Evolutionary conservation across 805 yeast genomes (phyloP).

Genomic region (Saturnispora mendoncae): DNA sequence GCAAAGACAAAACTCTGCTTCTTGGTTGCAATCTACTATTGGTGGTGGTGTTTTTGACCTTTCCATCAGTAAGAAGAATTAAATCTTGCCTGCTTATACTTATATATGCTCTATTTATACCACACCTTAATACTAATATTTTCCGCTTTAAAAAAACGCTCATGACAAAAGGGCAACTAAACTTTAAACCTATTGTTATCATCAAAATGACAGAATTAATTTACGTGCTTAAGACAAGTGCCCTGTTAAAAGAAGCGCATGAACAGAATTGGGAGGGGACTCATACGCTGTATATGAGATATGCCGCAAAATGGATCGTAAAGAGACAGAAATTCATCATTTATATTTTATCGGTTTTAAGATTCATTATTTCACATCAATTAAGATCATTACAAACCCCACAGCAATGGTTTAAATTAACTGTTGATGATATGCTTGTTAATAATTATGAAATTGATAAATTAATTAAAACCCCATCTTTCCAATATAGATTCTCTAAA

Average conservation of each 20-base stretch:
- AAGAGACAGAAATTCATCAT: conserved; percentile 5
- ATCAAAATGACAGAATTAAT: not conserved
- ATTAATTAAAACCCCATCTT: not conserved
- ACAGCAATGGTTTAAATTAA: not conserved
- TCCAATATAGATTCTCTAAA: conserved; percentile 1
- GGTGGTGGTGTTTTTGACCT: conserved; percentile 28
- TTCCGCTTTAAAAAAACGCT: not conserved
- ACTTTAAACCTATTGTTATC: no score
- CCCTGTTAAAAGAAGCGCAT: not conserved
- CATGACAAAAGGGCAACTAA: not conserved
- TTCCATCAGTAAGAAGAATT: conserved; percentile 23
- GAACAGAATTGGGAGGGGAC: not conserved
- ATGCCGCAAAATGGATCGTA: not conserved
- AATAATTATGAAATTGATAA: not conserved
- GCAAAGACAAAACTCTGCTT: conserved; percentile 20
- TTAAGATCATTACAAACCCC: not conserved
- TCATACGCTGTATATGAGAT: not conserved
- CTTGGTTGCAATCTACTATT: conserved; percentile 23
- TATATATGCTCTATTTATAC: not conserved
- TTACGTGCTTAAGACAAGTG: not conserved
- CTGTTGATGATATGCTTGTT: not conserved
- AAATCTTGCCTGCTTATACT: not conserved
- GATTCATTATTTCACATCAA: conserved; percentile 1
- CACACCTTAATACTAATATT: not conserved
- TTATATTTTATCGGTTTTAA: conserved; percentile 3